Evolutionary conservation across 2,329 filamentous ascomycete species (phyloP).

Genomic region (Xylariaceae sp.): DNA sequence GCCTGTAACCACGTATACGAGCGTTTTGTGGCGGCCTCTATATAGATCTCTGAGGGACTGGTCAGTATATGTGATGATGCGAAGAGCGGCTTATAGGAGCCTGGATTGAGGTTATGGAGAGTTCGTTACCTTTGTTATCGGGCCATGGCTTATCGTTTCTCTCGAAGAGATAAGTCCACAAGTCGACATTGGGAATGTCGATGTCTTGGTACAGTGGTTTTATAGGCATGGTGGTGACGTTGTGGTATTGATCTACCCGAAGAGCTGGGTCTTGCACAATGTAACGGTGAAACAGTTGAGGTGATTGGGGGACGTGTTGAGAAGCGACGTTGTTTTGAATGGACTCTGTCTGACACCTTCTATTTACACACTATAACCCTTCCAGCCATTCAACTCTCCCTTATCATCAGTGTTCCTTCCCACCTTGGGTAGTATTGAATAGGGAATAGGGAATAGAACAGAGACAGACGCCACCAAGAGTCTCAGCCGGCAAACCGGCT

Average conservation of each 20-base stretch:
- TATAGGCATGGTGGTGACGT: slow-evolving; percentile 66
- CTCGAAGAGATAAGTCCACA: slow-evolving; percentile 83
- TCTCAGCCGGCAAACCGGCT: too few relatives aligned
- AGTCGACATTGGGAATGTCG: slow-evolving; percentile 74
- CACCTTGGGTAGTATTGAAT: too few relatives aligned
- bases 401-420: too few relatives aligned
- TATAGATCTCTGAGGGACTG: slow-evolving; percentile 69
- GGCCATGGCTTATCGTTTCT: slow-evolving; percentile 68
- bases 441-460: too few relatives aligned
- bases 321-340: neutral
- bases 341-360: neutral
- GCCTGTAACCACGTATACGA: slow-evolving; percentile 75
- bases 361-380: too few relatives aligned
- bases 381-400: too few relatives aligned
- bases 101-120: slow-evolving; percentile 4
- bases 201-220: slow-evolving; percentile 69
- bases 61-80: slow-evolving; percentile 2
- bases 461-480: neutral
- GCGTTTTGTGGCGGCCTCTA: slow-evolving; percentile 72
- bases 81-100: neutral
- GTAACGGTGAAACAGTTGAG: neutral
- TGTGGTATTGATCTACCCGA: neutral
- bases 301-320: neutral
- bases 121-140: slow-evolving; percentile 71
- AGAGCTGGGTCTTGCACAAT: neutral